phyloP scores from a whole-genome alignment of 768 basidiomycete genomes.

The Lyophyllum semitale region DNA sequence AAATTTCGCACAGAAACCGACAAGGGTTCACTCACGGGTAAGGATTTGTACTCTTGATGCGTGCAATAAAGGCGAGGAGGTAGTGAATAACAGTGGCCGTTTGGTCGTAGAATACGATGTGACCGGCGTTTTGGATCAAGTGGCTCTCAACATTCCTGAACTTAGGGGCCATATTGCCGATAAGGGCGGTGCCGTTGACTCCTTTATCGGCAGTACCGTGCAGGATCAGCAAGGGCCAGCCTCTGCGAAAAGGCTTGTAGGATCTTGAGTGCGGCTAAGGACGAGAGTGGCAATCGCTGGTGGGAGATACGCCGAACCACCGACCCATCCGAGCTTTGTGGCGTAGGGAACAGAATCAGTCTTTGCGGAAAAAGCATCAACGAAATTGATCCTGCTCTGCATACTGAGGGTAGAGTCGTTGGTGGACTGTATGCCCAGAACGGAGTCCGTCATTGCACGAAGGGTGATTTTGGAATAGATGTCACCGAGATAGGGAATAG shows the following conservation, averaged over 20 bases:
- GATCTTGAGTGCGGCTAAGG: slow-evolving; percentile 25
- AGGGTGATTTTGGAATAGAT: slow-evolving; percentile 22
- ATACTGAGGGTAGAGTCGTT: slow-evolving; percentile 21
- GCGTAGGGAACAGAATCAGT: slow-evolving; percentile 25
- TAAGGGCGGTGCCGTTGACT: slow-evolving; percentile 23
- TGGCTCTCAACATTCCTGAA: slow-evolving; percentile 33
- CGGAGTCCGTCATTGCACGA: slow-evolving; percentile 20
- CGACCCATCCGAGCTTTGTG: slow-evolving; percentile 25
- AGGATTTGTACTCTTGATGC: not conserved
- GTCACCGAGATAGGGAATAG: slow-evolving; percentile 25
- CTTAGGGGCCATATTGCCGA: slow-evolving; percentile 26
- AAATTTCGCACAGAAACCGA: too few relatives aligned
- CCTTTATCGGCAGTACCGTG: slow-evolving; percentile 27
- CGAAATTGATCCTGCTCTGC: slow-evolving; percentile 24
- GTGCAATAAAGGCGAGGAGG: not conserved
- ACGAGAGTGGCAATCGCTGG: slow-evolving; percentile 21
- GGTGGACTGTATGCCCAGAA: slow-evolving; percentile 23
- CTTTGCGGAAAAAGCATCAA: slow-evolving; percentile 24
- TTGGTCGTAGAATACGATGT: slow-evolving; percentile 32
- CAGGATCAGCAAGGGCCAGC: slow-evolving; percentile 30
- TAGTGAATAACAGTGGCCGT: not conserved
- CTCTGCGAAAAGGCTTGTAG: slow-evolving; percentile 24
- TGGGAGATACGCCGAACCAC: slow-evolving; percentile 17
- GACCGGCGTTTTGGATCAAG: slow-evolving; percentile 28
- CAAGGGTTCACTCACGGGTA: too few relatives aligned